Evolutionary conservation across 2,329 filamentous ascomycete species (phyloP), one percentile per base, ranked within the genome.

Genomic region (Alternaria sp.): DNA sequence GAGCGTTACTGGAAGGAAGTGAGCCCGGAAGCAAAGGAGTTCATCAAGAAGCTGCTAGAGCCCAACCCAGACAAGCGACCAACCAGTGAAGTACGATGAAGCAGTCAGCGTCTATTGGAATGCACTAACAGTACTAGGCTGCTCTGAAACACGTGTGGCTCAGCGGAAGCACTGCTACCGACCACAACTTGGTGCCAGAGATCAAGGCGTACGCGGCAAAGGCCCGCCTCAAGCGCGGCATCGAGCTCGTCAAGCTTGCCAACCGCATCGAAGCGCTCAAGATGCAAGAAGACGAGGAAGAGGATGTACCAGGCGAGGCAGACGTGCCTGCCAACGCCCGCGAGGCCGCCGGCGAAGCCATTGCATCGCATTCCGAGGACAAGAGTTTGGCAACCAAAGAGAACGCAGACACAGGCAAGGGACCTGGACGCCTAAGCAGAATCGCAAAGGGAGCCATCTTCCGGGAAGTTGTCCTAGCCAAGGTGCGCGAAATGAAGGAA

Each of bases 1-100:
- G 94, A 97, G 78, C 89, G 95, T 61, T 99, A 98, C 84, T 99
- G 96, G 96, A 96, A 94, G 79, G 96, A 97, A 72, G 96, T 99
- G 74, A 97, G 94, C 79, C 86, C 92, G 54, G 94, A 98, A 71
- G 96, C 94, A 70, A 99, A 98, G 84, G 89, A 95, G 70, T 99
- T 99, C 79, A 98, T 99, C 82, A 83, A 91, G 65, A 84, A 85
- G 61, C 87, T 99, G 25, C 87, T 99, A 63, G 90, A 95, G 71
- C 89, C 94, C 4, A 87, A 93, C 70, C 91, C 94, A 2, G 87
- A 89, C 51, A 87, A 92, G 72, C 90, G 96, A 72, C 90, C 89
- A 73, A 91, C 91, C 2, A 97, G 93, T 74, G 86, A 91, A 81
- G 91, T 92, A 85, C 2, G 49, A 67, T 87, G 54, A 45, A 49